A percentile compares a stretch with the other conserved stretches of the same genome.
phyloP scores from a whole-genome alignment of 352 stramenopile genomes.

The Peronospora belbahrii region DNA sequence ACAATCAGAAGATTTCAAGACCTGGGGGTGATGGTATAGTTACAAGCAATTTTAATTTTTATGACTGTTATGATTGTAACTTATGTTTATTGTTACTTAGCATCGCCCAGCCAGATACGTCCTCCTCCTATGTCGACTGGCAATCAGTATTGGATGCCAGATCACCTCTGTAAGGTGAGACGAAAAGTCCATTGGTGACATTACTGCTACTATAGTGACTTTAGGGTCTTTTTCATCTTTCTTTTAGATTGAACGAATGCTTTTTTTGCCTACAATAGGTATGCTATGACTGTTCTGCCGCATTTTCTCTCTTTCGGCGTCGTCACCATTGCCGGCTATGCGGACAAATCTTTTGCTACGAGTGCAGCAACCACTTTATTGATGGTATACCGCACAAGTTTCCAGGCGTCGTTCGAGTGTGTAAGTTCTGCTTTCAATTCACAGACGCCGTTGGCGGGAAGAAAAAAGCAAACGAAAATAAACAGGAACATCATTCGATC shows the following conservation, averaged over 20 bases:
- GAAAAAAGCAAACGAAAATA: constrained; percentile 12
- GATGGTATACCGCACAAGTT: constrained; percentile 53
- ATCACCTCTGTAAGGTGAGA: constrained; percentile 72
- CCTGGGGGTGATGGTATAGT: constrained; percentile 20
- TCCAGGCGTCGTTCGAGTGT: constrained; percentile 53
- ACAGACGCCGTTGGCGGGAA: constrained; percentile 36
- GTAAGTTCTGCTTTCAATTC: constrained; percentile 63
- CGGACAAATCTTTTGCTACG: constrained; percentile 80
- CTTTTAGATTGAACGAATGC: not conserved
- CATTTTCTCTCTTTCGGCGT: constrained; percentile 77
- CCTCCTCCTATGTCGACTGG: constrained; percentile 33
- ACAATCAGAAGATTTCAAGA: not conserved
- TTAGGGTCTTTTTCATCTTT: too few relatives aligned
- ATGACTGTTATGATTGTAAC: not conserved
- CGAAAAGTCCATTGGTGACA: not conserved
- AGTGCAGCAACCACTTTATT: constrained; percentile 76
- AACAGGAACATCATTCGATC: constrained; percentile 10
- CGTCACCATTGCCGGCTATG: constrained; percentile 85
- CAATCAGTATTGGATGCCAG: constrained; percentile 82
- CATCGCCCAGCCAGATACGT: constrained; percentile 23
- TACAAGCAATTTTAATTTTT: not conserved
- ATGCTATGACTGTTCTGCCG: constrained; percentile 73
- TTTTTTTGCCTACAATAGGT: constrained; percentile 30
- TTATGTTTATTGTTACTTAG: constrained; percentile 5
- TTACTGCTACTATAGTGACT: not conserved